Base-by-base conservation (phyloP, 2,329 filamentous ascomycete genomes). In the Stachybotrys echinatus region DNA sequence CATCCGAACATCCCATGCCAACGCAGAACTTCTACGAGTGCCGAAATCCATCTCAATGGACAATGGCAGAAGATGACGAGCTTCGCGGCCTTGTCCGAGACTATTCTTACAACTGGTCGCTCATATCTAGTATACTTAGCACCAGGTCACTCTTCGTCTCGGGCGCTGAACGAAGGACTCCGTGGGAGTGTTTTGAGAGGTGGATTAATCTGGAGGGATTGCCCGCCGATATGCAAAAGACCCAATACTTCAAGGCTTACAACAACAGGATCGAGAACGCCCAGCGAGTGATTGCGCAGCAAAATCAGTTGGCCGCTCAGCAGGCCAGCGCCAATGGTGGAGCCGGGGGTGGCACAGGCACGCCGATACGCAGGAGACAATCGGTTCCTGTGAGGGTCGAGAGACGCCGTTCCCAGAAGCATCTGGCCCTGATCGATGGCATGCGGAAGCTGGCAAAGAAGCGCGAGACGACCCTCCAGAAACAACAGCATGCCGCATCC, bases 181-280 rank as follows among this genome's bases (percentile, higher is more conserved):
- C 92, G 0, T 99, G 94, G 94, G 94, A 99, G 71, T 99, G 94
- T 65, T 99, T 99, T 60, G 94, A 99, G 69, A 83, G 94, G 42
- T 99, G 92, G 92, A 88, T 96, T 49, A 85, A 88, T 58, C 74
- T 97, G 12, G 94, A 97, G 70, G 91, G 92, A 1, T 75, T 96
- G 37, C 92, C 94, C 5, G 83, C 87, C 12, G 94, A 99, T 56
- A 95, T 97, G 87, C 85, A 88, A 18, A 96, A 96, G 71, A 96
- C 90, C 1, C 87, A 92, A 42, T 99, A 97, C 65, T 99, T 97
- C 76, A 89, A 91, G 61, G 71, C 80, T 2, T 86, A 85, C 62
- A 83, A 81, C 55, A 71, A 70, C 10, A 72, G 83, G 23, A 83
- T 86, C 23, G 80, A 85, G 49, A 68, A 74, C 8, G 83, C 81